Conservation (phyloP, 1,284 basidiomycete genomes). For the Marasmius tenuissimus region DNA sequence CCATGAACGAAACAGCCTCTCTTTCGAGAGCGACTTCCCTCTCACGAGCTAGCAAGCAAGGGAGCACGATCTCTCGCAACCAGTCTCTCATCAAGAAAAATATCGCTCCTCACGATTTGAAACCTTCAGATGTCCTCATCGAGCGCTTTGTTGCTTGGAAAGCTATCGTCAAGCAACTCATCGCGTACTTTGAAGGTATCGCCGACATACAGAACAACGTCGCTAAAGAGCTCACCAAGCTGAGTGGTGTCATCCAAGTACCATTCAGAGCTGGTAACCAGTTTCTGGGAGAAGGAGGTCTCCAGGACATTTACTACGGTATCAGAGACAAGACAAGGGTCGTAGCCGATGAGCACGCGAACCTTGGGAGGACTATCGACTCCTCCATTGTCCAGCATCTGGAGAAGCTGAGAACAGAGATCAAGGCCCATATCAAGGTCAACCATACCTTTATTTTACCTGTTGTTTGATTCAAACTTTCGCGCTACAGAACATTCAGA, state of each 20-base stretch:
- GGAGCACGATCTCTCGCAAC: conserved; percentile 71
- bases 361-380: conserved; percentile 94
- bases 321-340: conserved; percentile 93
- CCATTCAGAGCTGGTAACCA: conserved; percentile 96
- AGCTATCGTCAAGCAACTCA: conserved; percentile 93
- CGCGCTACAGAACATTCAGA: conserved; percentile 87
- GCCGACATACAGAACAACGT: conserved; percentile 96
- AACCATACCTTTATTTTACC: conserved; percentile 17
- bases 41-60: conserved; percentile 60
- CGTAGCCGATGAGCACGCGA: conserved; percentile 96
- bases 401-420: conserved; percentile 90
- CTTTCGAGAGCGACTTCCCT: conserved; percentile 71
- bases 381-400: conserved; percentile 98
- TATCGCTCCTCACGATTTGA: conserved; percentile 85
- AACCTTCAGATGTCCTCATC: conserved; percentile 95
- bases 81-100: conserved; percentile 91
- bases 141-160: conserved; percentile 95
- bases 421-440: conserved; percentile 96
- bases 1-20: conserved; percentile 32
- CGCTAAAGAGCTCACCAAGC: conserved; percentile 91
- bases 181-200: conserved; percentile 86
- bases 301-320: conserved; percentile 92
- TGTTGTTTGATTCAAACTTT: not conserved
- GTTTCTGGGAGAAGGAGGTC: conserved; percentile 90
- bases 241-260: conserved; percentile 97